phyloP scores from a whole-genome alignment of 2,329 filamentous ascomycete genomes.

The Parastagonospora nodorum region DNA sequence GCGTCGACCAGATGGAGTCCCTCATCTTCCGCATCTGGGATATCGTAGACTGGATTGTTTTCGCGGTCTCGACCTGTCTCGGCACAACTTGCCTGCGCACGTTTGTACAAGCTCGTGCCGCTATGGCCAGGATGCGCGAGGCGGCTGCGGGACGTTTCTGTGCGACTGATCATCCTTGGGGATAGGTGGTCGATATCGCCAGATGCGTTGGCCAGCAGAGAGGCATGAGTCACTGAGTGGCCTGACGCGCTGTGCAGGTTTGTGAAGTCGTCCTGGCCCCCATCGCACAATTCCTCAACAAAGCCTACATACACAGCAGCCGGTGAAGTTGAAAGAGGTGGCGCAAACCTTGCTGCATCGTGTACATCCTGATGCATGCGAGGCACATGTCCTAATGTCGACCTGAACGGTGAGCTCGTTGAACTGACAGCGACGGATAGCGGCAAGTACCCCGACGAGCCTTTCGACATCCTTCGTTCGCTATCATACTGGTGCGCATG shows the following conservation, averaged over 20 bases:
- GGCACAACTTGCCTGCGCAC: background rate
- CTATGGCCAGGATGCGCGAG: slow-evolving; percentile 13
- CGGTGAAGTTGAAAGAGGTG: slow-evolving; percentile 20
- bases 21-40: slow-evolving; percentile 17
- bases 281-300: slow-evolving; percentile 12
- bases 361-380: slow-evolving; percentile 31
- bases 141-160: slow-evolving; percentile 23
- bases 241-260: slow-evolving; percentile 14
- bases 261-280: slow-evolving; percentile 5
- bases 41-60: slow-evolving; percentile 15
- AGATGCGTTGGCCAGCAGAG: slow-evolving; percentile 33
- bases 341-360: slow-evolving; percentile 20
- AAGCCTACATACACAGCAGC: slow-evolving; percentile 7
- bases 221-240: slow-evolving; percentile 27
- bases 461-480: slow-evolving; percentile 9
- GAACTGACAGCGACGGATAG: slow-evolving; percentile 24
- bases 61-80: slow-evolving; percentile 1
- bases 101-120: slow-evolving; percentile 12
- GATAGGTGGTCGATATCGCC: slow-evolving; percentile 11
- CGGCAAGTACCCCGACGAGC: slow-evolving; percentile 18
- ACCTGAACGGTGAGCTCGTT: slow-evolving; percentile 26
- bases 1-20: slow-evolving; percentile 23
- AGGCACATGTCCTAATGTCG: slow-evolving; percentile 14
- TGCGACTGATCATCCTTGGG: slow-evolving; percentile 14
- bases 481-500: slow-evolving; percentile 4